Evolutionary conservation across 2,329 filamentous ascomycete species (phyloP).

Genomic region (Lasiodiplodia hormozganensis): DNA sequence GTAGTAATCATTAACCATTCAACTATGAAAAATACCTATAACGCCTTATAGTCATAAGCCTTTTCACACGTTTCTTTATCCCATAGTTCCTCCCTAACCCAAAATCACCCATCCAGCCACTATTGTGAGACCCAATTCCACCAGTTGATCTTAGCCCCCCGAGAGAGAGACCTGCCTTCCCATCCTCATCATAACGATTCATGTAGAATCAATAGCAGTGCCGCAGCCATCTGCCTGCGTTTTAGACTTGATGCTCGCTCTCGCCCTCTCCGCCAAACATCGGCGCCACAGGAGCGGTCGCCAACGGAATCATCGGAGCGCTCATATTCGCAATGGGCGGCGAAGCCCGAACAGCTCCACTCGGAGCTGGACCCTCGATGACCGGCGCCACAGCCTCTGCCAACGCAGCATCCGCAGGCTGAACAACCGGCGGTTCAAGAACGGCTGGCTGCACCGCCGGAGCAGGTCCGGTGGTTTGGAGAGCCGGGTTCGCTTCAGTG

Average conservation of each 20-base stretch:
- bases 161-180: not conserved
- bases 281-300: conserved; percentile 3
- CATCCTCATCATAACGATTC: not conserved
- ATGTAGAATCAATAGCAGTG: not conserved
- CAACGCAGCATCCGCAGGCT: not conserved
- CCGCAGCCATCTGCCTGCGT: not conserved
- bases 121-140: not conserved
- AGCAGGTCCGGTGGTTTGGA: not conserved
- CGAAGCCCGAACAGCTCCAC: not conserved
- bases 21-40: conserved; percentile 2
- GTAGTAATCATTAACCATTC: conserved; percentile 3
- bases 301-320: conserved; percentile 4
- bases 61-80: conserved; percentile 9
- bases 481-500: not conserved
- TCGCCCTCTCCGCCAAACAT: conserved; percentile 11
- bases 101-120: not conserved
- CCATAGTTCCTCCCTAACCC: not conserved
- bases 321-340: conserved; percentile 9
- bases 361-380: not conserved
- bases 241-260: not conserved
- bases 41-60: conserved; percentile 3
- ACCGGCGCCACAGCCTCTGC: not conserved
- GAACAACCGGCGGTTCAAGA: not conserved
- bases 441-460: conserved; percentile 10
- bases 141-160: not conserved